Evolutionary conservation across 2,329 filamentous ascomycete species (phyloP), one percentile per base, ranked within the genome.

Genomic region (Juglanconis juglandina): DNA sequence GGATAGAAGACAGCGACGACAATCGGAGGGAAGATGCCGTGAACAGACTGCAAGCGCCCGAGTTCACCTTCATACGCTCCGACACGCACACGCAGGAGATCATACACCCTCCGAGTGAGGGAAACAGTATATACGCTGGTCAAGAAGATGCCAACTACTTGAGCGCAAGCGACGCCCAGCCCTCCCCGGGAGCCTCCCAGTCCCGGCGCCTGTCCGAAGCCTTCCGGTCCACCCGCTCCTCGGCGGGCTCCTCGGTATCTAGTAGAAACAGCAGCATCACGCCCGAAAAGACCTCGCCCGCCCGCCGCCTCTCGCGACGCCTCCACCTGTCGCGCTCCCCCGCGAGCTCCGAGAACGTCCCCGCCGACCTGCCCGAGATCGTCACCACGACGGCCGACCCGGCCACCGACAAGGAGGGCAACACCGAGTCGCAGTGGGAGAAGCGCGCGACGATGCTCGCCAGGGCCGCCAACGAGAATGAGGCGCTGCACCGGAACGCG

Each of bases 381-480:
- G 77, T 81, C 54, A 71, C 69, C 72, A 76, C 66, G 72, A 73
- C 76, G 65, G 71, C 76, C 64, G 79, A 80, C 66, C 75, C 72
- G 61, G 76, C 81, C 65, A 81, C 82, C 33, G 77, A 79, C 55
- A 71, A 66, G 61, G 76, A 76, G 50, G 72, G 68, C 41, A 42
- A 42, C 48, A 70, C 72, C 63, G 90, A 96, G 78, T 85, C 86
- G 61, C 84, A 89, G 75, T 99, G 95, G 95, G 95, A 98, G 81
- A 88, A 90, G 77, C 83, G 94, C 62, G 95, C 95, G 34, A 97
- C 93, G n/a, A 85, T 96, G 62, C 79, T 98, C 65, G 94, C 91
- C 50, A 59, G 56, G 47, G 51, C 62, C 17, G 62, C 62, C 37
- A 84, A 84, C 66, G 81, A 83, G 66, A 86, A 82, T 67, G 80